Percentiles rank a stretch among this genome's conserved stretches.
Conservation (phyloP, 176 grass and related monocot genomes). For the Metroxylon sagu region DNA sequence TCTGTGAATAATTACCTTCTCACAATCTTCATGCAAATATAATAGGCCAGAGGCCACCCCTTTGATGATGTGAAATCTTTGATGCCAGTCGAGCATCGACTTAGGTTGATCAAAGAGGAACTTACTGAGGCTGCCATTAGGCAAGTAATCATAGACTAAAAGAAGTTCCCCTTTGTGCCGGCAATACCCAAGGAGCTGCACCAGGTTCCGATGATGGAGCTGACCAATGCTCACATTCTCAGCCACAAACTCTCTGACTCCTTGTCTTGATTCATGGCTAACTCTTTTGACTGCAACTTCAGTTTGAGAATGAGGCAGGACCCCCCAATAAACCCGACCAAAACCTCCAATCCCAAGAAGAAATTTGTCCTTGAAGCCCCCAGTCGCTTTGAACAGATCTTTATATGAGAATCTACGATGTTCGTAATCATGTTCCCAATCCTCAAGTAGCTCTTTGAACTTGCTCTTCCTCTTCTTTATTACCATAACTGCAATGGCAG, state of each 20-base stretch:
- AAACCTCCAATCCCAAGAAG: constrained; percentile 30
- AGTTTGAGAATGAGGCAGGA: constrained; percentile 1
- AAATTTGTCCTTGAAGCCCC: constrained; percentile 22
- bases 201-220: constrained; percentile 21
- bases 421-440: constrained; percentile 29
- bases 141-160: constrained; percentile 30
- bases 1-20: constrained; percentile 11
- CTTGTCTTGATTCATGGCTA: constrained; percentile 28
- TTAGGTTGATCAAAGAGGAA: constrained; percentile 4
- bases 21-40: constrained; percentile 27
- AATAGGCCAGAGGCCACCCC: constrained; percentile 17
- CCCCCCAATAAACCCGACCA: constrained; percentile 24
- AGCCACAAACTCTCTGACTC: constrained; percentile 25
- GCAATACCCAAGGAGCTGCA: constrained; percentile 28
- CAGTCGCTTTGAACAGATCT: constrained; percentile 16
- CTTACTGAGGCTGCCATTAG: constrained; percentile 27
- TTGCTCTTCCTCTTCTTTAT: background rate
- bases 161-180: constrained; percentile 25
- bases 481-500: background rate
- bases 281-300: constrained; percentile 31
- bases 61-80: constrained; percentile 21
- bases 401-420: constrained; percentile 23
- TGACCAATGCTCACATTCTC: constrained; percentile 16
- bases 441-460: constrained; percentile 26
- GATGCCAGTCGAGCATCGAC: constrained; percentile 5